Base-by-base conservation (phyloP, 768 basidiomycete species). In the Rubroboletus pulcherrimus region DNA sequence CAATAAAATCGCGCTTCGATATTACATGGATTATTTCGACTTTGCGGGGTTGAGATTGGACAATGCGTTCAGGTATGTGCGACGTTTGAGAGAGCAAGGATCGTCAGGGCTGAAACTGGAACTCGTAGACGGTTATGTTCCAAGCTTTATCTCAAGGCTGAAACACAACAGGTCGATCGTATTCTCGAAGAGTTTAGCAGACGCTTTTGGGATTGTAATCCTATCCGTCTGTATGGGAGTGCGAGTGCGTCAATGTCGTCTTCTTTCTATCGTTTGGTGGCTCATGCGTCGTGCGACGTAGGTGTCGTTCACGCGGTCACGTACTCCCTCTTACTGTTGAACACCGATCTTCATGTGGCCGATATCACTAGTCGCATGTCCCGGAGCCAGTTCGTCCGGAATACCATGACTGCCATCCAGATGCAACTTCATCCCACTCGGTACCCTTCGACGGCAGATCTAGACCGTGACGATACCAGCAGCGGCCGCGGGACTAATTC, bases 91-190 rank as follows among this genome's bases (percentile, higher is more conserved):
- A 17, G 37, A 15, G 37, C 21, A 14, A 1, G 15, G 19, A 7
- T 24, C 12, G 12, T 29, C 35, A 15, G 21, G 42, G 7, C 39
- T 55, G 37, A 56, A 2, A 12, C 17, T 15, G 39, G 34, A 21
- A 26, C 19, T 9, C 1, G 38, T 15, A 94, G 95, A 58, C 86
- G 86, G 24, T 75, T 99, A 11, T 98, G 95, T 68, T 86, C 86
- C 12, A 97, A 96, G 69, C 80, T 99, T 2, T 98, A 82, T 69
- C 81, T 99, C 56, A 95, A 93, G 71, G 97, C 86, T 2, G 97
- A 99, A 71, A 96, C 96, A 0, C 97, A 99, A 67, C 95, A 98
- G 74, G 89, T 99, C 41, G 97, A 98, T 70, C 86, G 97, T 41
- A 98, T 99, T 58, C 79, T 99, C 6, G 93, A 93, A 57, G 87